A percentile compares a stretch with the other conserved stretches of the same genome.
Conservation (phyloP, 129 eudicot species). For the Flaveria linearis region DNA sequence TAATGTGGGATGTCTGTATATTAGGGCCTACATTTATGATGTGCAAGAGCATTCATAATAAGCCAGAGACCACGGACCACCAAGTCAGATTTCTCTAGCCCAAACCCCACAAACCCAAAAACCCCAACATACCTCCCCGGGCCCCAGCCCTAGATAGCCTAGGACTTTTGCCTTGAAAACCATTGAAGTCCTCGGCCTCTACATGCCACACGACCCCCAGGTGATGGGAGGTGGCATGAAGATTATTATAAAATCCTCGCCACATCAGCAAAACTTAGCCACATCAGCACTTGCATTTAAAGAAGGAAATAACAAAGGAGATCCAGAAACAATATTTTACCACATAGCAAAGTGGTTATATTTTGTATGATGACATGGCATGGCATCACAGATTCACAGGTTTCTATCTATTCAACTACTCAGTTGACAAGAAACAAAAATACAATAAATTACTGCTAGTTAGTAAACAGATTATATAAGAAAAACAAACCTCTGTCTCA, state of each 20-base stretch:
- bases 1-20: too few relatives aligned
- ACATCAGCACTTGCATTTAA: not conserved
- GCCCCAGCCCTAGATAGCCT: too few relatives aligned
- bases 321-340: slow-evolving; percentile 22
- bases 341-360: slow-evolving; percentile 14
- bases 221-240: too few relatives aligned
- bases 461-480: slow-evolving; percentile 14
- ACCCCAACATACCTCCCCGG: too few relatives aligned
- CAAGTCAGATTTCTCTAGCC: too few relatives aligned
- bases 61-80: too few relatives aligned
- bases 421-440: slow-evolving; percentile 10
- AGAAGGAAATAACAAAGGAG: not conserved
- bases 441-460: slow-evolving; percentile 20
- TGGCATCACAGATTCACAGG: slow-evolving; percentile 8
- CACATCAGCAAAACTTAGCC: not conserved
- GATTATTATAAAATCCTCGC: not conserved
- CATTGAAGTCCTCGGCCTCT: too few relatives aligned
- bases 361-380: slow-evolving; percentile 12
- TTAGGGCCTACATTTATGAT: too few relatives aligned
- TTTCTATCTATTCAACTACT: slow-evolving; percentile 31
- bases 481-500: slow-evolving; percentile 23
- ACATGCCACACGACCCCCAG: too few relatives aligned
- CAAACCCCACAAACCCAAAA: too few relatives aligned
- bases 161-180: too few relatives aligned
- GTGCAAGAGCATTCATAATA: too few relatives aligned